Base-by-base conservation (phyloP, 2,329 filamentous ascomycete genomes). In the Rutstroemia sp. region DNA sequence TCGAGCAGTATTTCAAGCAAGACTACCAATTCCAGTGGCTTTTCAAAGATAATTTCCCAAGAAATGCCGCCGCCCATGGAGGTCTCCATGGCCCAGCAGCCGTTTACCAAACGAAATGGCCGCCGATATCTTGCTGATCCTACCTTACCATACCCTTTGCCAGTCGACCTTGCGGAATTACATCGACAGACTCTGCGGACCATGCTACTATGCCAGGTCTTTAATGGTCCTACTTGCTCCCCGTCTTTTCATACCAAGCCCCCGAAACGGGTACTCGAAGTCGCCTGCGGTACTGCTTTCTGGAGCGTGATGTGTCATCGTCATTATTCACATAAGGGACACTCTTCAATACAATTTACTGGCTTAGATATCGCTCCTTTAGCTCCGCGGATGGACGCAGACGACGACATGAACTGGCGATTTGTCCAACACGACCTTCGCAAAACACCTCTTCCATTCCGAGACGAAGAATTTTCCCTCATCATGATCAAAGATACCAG, bases 231-330 rank as follows among this genome's bases (percentile, higher is more conserved):
- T 0, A 80, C 94, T 56, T 92, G 88, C 71, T 87, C 86, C 8
- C 85, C 87, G 1, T 76, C 77, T 30, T 78, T 89, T 54, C 74
- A 78, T 45, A 78, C 82, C 60, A 82, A 82, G 48, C 84, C 88
- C 19, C 92, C 92, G 0, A 79, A 79, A 65, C 85, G 84, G 61
- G 86, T 97, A 27, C 78, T 97, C 23, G 92, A 97, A 68, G 73
- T 96, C 36, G 91, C 86, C 30, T 97, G 92, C 70, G 92, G 92
- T 17, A 87, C 87, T 19, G 92, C 84, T 23, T 88, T 95, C 68
- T 96, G 92, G 92, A 92, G 88, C 64, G 86, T 88, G 72, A 84
- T 90, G 76, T 95, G 89, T 70, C 87, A 95, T 70, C 83, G 89
- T 38, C 87, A 89, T 71, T 89, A 92, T 68, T 78, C 80, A 56